phyloP scores from a whole-genome alignment of 345 rosid genomes.

The Conringia planisiliqua region DNA sequence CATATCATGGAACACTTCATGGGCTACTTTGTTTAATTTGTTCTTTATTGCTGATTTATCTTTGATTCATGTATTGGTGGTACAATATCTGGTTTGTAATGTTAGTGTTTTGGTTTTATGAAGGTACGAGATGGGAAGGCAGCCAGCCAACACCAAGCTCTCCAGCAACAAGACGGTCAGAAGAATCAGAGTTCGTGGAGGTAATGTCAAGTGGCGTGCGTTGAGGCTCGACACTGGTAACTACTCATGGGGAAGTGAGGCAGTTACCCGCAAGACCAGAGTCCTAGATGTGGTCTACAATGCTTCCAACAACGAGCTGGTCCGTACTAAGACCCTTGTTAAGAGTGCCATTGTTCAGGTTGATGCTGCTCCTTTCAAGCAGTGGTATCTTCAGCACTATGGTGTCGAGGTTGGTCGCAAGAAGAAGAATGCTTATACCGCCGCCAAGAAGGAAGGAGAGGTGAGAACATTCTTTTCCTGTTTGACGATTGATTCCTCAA shows the following conservation, averaged over 20 bases:
- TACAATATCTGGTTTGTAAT: neutral
- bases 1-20: too few relatives aligned
- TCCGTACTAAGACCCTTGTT: constrained; percentile 76
- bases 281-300: constrained; percentile 84
- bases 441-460: constrained; percentile 60
- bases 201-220: constrained; percentile 89
- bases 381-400: constrained; percentile 66
- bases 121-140: constrained; percentile 92
- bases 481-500: neutral
- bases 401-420: constrained; percentile 76
- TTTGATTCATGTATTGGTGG: neutral
- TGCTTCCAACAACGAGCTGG: constrained; percentile 84
- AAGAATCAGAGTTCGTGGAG: constrained; percentile 80
- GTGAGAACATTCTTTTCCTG: constrained; percentile 7
- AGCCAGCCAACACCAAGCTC: constrained; percentile 74
- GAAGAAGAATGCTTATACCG: constrained; percentile 47
- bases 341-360: constrained; percentile 72
- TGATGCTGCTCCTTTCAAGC: constrained; percentile 75
- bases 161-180: constrained; percentile 88
- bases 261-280: constrained; percentile 79
- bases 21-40: neutral
- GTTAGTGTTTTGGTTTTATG: neutral
- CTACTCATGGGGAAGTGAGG: constrained; percentile 89
- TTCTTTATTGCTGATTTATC: neutral
- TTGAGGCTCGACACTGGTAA: constrained; percentile 82